Evolutionary conservation across 192 early-diverging fungal genomes (phyloP).

Genomic region (Umbelopsis isabellina): DNA sequence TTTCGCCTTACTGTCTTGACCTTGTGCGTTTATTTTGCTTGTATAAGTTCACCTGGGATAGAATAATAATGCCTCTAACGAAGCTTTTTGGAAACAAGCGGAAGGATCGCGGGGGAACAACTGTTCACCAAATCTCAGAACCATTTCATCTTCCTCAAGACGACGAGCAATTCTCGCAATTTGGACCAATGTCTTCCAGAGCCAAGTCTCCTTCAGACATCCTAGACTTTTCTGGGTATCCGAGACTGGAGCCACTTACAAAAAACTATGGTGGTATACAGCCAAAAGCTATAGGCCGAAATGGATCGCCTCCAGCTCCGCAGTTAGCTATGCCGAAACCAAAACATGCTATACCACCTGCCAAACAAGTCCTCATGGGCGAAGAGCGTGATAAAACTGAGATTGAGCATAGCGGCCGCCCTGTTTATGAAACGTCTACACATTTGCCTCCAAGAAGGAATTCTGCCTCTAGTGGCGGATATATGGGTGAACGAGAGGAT

Average conservation of each 20-base stretch:
- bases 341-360: conserved; percentile 20
- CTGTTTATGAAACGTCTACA: conserved; percentile 6
- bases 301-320: background rate
- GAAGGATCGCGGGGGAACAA: conserved; percentile 9
- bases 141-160: background rate
- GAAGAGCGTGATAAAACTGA: conserved; percentile 23
- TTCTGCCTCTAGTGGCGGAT: background rate
- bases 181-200: conserved; percentile 26
- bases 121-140: background rate
- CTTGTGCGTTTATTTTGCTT: background rate
- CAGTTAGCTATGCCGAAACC: conserved; percentile 25
- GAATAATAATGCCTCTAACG: conserved; percentile 1
- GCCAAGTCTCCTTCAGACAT: conserved; percentile 38
- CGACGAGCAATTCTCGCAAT: conserved; percentile 16
- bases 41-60: background rate
- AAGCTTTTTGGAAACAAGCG: conserved; percentile 19
- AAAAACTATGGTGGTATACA: conserved; percentile 5
- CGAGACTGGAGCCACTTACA: conserved; percentile 12
- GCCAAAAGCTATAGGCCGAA: background rate
- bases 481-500: conserved; percentile 20
- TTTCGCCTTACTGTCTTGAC: background rate
- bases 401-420: background rate
- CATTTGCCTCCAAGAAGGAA: conserved; percentile 6
- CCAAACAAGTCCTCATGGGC: conserved; percentile 6
- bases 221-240: conserved; percentile 36